Evolutionary conservation across 1,139 yeast genomes (phyloP), one percentile per base, ranked within the genome.

Genomic region (Tardiomyces depauwii): DNA sequence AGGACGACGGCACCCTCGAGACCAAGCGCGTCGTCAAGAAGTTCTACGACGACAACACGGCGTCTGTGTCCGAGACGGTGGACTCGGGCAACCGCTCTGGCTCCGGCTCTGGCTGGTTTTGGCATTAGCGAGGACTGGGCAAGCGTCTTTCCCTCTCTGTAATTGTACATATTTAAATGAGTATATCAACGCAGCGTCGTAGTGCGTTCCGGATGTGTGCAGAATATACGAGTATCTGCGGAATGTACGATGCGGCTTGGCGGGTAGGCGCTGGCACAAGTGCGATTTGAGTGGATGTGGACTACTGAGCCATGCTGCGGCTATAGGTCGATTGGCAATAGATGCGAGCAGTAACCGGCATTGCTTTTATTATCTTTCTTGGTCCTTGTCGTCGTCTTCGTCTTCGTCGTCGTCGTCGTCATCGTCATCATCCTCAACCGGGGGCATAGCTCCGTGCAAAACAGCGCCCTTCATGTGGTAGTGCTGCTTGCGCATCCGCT

Each of bases 401-500:
- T 10, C 19, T 18, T 42, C 39, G 18, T 48, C 55, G 12, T 55
- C 59, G 9, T 55, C 58, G 12, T 53, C 60, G 13, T 53, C 60
- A 12, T 53, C 62, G 18, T 59, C 65, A 7, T 53, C 59, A n/a
- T 53, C 56, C 10, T 52, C 54, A 2, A 54, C 54, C 9, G 56
- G 55, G 5, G 36, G 36, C 36, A 51, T 45, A 16, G 57, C 58
- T 11, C 57, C 55, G 42, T 55, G 52, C 16, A 64, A 53, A 11
- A 59, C 60, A 19, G 76, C 78, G 43, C 73, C 91, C 59, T 80
- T 83, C 69, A 81, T 66, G 56, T 80, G 84, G 61, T 86, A 86
- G 62, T 86, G 95, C 45, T 75, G 68, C 59, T 82, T 84, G 55
- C 95, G 75, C 74, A 77, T 70, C 55, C 80, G 83, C 59, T 84